phyloP scores from a whole-genome alignment of 768 basidiomycete genomes.

The Trametes villosa region DNA sequence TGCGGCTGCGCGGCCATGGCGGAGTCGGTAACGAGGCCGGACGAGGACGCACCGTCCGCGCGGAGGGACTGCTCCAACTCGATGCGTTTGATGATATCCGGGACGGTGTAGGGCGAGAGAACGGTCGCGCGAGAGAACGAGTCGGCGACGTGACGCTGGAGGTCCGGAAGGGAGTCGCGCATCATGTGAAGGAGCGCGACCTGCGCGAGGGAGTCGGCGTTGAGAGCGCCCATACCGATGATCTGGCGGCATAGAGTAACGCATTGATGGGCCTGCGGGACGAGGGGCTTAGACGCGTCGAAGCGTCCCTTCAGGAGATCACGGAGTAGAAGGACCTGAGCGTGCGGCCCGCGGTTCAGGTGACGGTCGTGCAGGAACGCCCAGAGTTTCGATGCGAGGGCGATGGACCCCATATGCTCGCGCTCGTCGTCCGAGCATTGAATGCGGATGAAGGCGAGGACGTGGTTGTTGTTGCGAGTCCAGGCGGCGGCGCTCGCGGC shows the following conservation, averaged over 20 bases:
- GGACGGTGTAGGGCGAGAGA: background rate
- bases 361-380: background rate
- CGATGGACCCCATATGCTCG: background rate
- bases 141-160: background rate
- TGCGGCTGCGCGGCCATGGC: background rate
- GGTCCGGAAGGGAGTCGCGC: background rate
- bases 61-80: background rate
- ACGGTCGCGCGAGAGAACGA: background rate
- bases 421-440: background rate
- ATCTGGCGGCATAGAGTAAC: background rate
- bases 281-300: background rate
- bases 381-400: background rate
- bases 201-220: conserved; percentile 1
- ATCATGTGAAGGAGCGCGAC: conserved; percentile 2
- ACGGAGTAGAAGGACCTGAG: conserved; percentile 1
- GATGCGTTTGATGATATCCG: background rate
- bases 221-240: background rate
- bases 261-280: background rate
- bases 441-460: background rate
- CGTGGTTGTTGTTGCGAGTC: background rate
- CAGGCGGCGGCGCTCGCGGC: background rate
- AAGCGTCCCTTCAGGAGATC: background rate
- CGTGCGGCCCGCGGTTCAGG: background rate
- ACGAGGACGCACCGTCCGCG: background rate
- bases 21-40: background rate